Evolutionary conservation across 2,329 filamentous ascomycete species (phyloP), one percentile per base, ranked within the genome.

Genomic region (Fusarium compactum): DNA sequence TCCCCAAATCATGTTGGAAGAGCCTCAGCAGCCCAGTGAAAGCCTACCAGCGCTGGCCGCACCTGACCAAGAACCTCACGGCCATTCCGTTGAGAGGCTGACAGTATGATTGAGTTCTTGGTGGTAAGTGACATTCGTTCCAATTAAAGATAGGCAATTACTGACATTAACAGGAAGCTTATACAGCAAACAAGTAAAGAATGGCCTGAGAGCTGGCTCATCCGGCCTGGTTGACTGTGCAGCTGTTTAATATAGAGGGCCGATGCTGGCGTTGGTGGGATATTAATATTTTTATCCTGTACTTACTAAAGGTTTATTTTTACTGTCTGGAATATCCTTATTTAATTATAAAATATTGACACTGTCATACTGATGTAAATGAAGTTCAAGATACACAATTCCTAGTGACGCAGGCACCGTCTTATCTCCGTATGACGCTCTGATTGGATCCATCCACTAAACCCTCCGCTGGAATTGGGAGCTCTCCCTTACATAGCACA

Each of bases 401-500:
- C 51, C 38, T 30, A n/a, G 52, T 45, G 46, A 29, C 51, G 46
- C 32, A 12, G 50, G 43, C 60, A 69, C 64, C 32, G 61, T 66
- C 41, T 32, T 22, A 54, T 41, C 7, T 25, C 30, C 38, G 40
- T 20, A 15, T 44, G 32, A 40, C 22, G 22, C 12, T 46, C 30
- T 71, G 56, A 71, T 71, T 71, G 69, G 69, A 32, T 18, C 12
- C 2, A 30, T 14, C 6, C 22, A 24, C 34, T 43, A 53, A 61
- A 60, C 69, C 63, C 58, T 58, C 27, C 30, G 29, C 38, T 71
- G 40, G 41, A 71, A 59, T 57, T 68, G 24, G 52, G 53, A 71
- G 68, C 48, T 69, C 69, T 71, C 69, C 68, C 69, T 71, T 62
- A 56, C 63, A 24, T 24, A 24, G 24, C 6, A 24, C 24, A 58